Evolutionary conservation across 2,329 filamentous ascomycete species (phyloP).

Genomic region (Huntiella bhutanensis): DNA sequence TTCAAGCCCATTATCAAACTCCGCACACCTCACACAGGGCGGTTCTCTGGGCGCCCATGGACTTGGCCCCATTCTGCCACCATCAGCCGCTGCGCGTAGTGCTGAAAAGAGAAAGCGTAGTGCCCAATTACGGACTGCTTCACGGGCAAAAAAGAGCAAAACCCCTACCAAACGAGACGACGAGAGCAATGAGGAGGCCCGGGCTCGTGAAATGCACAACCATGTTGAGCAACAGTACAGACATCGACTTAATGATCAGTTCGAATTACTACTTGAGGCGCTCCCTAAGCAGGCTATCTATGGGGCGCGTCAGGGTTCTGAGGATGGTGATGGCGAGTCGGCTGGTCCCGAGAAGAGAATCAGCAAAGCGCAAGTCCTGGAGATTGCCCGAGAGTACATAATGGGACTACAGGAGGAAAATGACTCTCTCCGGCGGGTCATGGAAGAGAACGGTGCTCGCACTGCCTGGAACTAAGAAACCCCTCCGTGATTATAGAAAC

Average conservation of each 20-base stretch:
- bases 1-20: background rate
- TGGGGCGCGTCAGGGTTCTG: conserved; percentile 15
- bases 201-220: conserved; percentile 22
- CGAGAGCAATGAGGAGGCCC: conserved; percentile 24
- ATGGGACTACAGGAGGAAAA: conserved; percentile 21
- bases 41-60: background rate
- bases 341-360: conserved; percentile 16
- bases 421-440: background rate
- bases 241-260: conserved; percentile 27
- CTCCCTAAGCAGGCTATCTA: conserved; percentile 19
- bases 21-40: background rate
- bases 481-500: no score
- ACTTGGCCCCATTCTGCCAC: background rate
- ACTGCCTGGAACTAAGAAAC: no score
- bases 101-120: conserved; percentile 11
- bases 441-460: no score
- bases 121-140: conserved; percentile 13
- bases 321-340: conserved; percentile 15
- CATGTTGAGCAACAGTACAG: conserved; percentile 30
- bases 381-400: conserved; percentile 25
- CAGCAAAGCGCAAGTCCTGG: conserved; percentile 28
- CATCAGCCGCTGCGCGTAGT: background rate
- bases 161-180: conserved; percentile 17
- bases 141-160: conserved; percentile 12
- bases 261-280: conserved; percentile 24